Conservation (phyloP, 805 yeast species). For the Zygoascus ofunaensis region DNA sequence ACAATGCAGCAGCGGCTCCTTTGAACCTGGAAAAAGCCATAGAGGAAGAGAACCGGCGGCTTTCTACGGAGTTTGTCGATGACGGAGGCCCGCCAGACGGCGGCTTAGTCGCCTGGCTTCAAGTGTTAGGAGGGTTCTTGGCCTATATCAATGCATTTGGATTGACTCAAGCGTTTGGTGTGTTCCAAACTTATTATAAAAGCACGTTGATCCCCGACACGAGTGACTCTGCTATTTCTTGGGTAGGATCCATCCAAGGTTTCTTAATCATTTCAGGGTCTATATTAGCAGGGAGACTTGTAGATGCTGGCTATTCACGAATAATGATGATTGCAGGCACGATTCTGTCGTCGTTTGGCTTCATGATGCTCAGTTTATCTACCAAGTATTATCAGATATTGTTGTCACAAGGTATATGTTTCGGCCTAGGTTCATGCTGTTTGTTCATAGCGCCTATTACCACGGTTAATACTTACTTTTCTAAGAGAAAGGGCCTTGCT, state of each 20-base stretch:
- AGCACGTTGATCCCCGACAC: conserved; percentile 19
- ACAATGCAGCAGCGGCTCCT: no score
- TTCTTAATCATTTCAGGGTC: conserved; percentile 22
- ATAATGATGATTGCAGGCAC: conserved; percentile 19
- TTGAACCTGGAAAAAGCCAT: no score
- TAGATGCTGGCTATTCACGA: conserved; percentile 23
- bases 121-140: conserved; percentile 16
- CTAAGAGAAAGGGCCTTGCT: conserved; percentile 35
- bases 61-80: no score
- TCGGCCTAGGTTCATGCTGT: conserved; percentile 38
- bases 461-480: conserved; percentile 39
- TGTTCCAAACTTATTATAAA: conserved; percentile 23
- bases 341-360: conserved; percentile 20
- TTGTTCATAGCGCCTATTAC: conserved; percentile 39
- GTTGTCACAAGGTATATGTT: conserved; percentile 41
- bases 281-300: conserved; percentile 23
- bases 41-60: no score
- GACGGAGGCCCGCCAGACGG: conserved; percentile 18
- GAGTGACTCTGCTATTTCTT: conserved; percentile 26
- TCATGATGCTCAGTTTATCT: conserved; percentile 30
- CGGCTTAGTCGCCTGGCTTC: conserved; percentile 18
- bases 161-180: conserved; percentile 22
- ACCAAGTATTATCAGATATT: conserved; percentile 40
- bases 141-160: conserved; percentile 18
- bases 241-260: conserved; percentile 29